phyloP scores from a whole-genome alignment of 306 rosid species.

The Corylus heterophylla region DNA sequence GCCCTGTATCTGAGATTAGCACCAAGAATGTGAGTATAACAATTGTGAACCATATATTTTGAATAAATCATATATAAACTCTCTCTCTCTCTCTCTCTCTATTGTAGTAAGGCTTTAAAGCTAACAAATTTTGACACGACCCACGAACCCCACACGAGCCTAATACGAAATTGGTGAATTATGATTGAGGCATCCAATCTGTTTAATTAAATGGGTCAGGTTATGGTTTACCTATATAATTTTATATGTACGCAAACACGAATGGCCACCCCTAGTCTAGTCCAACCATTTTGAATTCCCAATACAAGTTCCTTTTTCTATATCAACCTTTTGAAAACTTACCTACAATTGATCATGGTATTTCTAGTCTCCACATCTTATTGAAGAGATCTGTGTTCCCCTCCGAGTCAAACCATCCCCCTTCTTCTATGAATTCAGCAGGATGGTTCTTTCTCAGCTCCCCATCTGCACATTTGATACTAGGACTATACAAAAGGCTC shows the following conservation, averaged over 20 bases:
- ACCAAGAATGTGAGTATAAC: constrained; percentile 27
- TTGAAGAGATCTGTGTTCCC: not conserved
- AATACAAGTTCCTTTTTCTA: not conserved
- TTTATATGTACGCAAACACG: too few species aligned
- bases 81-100: not conserved
- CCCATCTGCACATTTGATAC: constrained; percentile 38
- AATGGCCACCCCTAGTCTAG: too few species aligned
- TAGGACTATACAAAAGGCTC: constrained; percentile 55
- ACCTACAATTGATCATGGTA: not conserved
- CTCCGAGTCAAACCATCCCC: not conserved
- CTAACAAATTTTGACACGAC: too few species aligned
- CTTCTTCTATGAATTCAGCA: constrained; percentile 40
- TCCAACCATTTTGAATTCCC: not conserved
- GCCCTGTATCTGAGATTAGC: constrained; percentile 79
- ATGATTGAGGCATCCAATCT: too few species aligned
- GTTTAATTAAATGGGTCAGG: too few species aligned
- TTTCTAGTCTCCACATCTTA: not conserved
- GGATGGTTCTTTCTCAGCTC: constrained; percentile 52
- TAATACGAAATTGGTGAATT: too few species aligned
- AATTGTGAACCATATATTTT: too few species aligned
- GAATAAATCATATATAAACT: not conserved
- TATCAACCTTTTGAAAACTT: not conserved
- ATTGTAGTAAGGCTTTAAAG: constrained; percentile 1
- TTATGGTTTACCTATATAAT: too few species aligned
- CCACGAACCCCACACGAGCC: too few species aligned